These are phyloP conservation scores for Rhododendron griersonianum DNA, from an alignment of 148 eudicot genomes.

Conservation along the genomic window DNA sequence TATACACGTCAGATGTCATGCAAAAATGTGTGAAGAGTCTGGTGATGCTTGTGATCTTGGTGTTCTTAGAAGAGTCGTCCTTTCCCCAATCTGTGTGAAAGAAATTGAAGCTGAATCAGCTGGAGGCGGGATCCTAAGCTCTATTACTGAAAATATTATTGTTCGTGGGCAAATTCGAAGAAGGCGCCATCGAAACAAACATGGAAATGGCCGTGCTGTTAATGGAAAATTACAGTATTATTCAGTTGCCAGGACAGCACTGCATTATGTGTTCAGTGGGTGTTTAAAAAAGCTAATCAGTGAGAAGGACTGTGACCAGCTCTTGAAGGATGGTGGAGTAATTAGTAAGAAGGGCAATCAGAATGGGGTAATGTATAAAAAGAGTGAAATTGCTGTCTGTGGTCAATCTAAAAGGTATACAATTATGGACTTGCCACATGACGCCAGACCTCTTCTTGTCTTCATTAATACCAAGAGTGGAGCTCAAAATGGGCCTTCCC, in stretches of 20 bases:
- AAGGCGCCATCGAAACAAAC: conserved; percentile 58
- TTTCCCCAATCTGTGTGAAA: conserved; percentile 75
- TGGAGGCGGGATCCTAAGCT: conserved; percentile 31
- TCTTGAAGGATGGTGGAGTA: conserved; percentile 29
- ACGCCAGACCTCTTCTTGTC: conserved; percentile 71
- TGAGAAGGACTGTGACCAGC: conserved; percentile 39
- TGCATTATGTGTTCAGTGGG: conserved; percentile 46
- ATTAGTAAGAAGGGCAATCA: conserved; percentile 32
- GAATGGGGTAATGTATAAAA: conserved; percentile 30
- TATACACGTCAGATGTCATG: conserved; percentile 75
- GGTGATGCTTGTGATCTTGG: conserved; percentile 82
- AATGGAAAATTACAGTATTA: conserved; percentile 51
- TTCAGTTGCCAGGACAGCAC: conserved; percentile 31
- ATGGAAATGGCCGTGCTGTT: conserved; percentile 32
- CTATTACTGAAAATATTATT: conserved; percentile 43
- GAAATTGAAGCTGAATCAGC: conserved; percentile 43
- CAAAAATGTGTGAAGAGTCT: conserved; percentile 67
- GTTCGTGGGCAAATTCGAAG: conserved; percentile 54
- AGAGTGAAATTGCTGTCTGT: conserved; percentile 37
- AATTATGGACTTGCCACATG: conserved; percentile 62
- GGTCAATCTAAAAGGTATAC: conserved; percentile 52
- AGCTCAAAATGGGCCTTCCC: conserved; percentile 69
- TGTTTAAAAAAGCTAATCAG: conserved; percentile 44
- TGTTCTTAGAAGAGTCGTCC: conserved; percentile 57
- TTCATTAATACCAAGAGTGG: conserved; percentile 80